phyloP scores from a whole-genome alignment of 23 red algal species.

The Chondrus crispus region DNA sequence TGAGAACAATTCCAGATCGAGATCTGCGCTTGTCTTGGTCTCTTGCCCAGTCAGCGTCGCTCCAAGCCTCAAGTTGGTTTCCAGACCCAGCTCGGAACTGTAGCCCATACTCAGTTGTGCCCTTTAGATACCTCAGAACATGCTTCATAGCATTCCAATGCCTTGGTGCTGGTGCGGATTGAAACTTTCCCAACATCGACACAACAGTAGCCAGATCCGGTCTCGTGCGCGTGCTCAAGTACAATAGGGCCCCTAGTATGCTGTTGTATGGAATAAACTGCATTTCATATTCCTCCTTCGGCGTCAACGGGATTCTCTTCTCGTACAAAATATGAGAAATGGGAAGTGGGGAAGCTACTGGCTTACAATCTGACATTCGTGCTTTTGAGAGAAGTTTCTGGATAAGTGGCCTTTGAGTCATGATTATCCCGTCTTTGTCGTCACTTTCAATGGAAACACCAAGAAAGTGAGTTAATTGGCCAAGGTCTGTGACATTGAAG shows the following conservation, averaged over 20 bases:
- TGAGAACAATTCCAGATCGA: background rate
- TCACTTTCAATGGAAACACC: background rate
- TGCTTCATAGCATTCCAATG: conserved; percentile 17
- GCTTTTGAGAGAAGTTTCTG: background rate
- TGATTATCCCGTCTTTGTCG: background rate
- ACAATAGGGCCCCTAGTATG: background rate
- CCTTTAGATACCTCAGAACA: conserved; percentile 21
- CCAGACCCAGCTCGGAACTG: background rate
- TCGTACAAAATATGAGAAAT: background rate
- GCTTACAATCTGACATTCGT: background rate
- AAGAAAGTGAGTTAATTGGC: background rate
- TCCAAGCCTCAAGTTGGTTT: background rate
- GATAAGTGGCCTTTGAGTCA: background rate
- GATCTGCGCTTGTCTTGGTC: conserved; percentile 12
- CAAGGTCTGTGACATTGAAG: background rate
- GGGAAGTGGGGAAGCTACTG: background rate
- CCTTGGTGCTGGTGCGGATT: background rate
- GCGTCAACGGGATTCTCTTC: background rate
- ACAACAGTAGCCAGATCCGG: background rate
- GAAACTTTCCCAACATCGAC: background rate
- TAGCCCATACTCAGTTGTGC: background rate
- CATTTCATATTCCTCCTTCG: background rate
- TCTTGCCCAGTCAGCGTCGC: conserved; percentile 13
- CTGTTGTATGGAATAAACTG: background rate
- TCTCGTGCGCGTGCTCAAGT: background rate